Percentiles rank a stretch among this genome's conserved stretches.
Evolutionary conservation across 2,329 filamentous ascomycete species (phyloP).

Genomic region (Ophiocordyceps robertsii): DNA sequence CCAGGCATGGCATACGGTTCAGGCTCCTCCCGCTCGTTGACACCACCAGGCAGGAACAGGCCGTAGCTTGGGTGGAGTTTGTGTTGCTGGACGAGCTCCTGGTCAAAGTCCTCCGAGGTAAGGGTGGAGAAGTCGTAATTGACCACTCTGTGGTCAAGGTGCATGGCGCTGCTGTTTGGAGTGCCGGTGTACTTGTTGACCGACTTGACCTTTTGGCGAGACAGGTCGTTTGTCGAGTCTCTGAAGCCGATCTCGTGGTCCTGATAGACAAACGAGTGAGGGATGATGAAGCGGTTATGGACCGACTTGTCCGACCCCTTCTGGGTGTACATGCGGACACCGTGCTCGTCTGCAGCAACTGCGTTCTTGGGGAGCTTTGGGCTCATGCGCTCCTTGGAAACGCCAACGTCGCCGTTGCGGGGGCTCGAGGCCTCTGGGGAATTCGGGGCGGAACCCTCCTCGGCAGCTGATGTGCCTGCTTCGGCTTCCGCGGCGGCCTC

Average conservation of each 20-base stretch:
- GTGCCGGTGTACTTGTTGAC: conserved; percentile 33
- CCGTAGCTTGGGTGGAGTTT: conserved; percentile 39
- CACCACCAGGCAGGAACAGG: conserved; percentile 33
- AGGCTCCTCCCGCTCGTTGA: conserved; percentile 28
- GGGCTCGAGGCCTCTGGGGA: conserved; percentile 19
- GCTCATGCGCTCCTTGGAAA: conserved; percentile 15
- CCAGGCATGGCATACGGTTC: conserved; percentile 27
- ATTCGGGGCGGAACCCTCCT: conserved; percentile 21
- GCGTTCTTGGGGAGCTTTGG: conserved; percentile 24
- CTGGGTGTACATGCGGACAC: conserved; percentile 30
- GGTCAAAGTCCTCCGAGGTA: conserved; percentile 35
- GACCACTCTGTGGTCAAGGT: conserved; percentile 39
- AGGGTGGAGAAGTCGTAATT: conserved; percentile 38
- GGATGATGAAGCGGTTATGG: conserved; percentile 37
- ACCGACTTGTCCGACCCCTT: conserved; percentile 25
- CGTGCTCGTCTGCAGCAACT: conserved; percentile 36
- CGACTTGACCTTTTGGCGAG: not conserved
- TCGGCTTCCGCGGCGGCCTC: conserved; percentile 21
- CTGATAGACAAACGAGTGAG: conserved; percentile 32
- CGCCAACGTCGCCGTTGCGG: conserved; percentile 12
- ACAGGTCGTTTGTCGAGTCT: conserved; percentile 41
- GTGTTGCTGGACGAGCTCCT: conserved; percentile 33
- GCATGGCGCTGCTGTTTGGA: conserved; percentile 39
- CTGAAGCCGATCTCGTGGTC: conserved; percentile 45
- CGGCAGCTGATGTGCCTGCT: conserved; percentile 17